These are phyloP conservation scores for Starmerella khaoyaiensis DNA, from an alignment of 805 yeast genomes.

Conservation along the genomic window DNA sequence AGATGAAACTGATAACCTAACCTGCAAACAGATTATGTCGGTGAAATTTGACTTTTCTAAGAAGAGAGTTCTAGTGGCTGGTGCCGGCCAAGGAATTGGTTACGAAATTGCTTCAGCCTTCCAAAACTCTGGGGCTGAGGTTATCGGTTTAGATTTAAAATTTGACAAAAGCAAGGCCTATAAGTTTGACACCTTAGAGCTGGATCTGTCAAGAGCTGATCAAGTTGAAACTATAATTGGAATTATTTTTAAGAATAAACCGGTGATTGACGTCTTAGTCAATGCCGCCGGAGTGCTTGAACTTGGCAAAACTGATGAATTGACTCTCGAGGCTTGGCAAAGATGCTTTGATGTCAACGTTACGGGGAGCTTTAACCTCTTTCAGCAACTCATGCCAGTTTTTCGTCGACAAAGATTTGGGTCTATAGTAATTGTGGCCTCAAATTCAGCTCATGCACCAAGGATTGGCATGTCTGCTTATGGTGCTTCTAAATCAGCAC, in stretches of 20 bases:
- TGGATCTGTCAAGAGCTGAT: constrained; percentile 5
- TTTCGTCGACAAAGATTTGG: constrained; percentile 9
- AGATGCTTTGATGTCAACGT: constrained; percentile 13
- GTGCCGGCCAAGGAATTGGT: constrained; percentile 16
- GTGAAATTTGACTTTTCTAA: constrained; percentile 5
- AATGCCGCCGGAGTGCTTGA: constrained; percentile 14
- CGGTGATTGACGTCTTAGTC: constrained; percentile 8
- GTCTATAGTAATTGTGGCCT: constrained; percentile 10
- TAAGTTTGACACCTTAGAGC: constrained; percentile 1
- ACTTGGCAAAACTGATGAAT: constrained; percentile 9
- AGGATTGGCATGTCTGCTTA: constrained; percentile 17
- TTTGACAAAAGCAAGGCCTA: constrained; percentile 4
- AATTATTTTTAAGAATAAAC: neutral
- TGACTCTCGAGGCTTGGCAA: constrained; percentile 7
- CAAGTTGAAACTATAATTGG: constrained; percentile 1
- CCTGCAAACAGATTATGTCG: no score
- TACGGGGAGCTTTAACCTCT: constrained; percentile 11
- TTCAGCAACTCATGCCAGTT: constrained; percentile 4
- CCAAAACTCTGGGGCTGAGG: constrained; percentile 8
- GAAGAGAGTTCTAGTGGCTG: constrained; percentile 9
- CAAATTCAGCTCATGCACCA: constrained; percentile 16
- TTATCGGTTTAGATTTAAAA: constrained; percentile 9
- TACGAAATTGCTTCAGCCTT: constrained; percentile 6
- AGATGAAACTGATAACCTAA: neutral
- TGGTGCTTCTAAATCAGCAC: constrained; percentile 16